Base-by-base conservation (phyloP, 108 stramenopile species). In the Asterionellopsis glacialis region DNA sequence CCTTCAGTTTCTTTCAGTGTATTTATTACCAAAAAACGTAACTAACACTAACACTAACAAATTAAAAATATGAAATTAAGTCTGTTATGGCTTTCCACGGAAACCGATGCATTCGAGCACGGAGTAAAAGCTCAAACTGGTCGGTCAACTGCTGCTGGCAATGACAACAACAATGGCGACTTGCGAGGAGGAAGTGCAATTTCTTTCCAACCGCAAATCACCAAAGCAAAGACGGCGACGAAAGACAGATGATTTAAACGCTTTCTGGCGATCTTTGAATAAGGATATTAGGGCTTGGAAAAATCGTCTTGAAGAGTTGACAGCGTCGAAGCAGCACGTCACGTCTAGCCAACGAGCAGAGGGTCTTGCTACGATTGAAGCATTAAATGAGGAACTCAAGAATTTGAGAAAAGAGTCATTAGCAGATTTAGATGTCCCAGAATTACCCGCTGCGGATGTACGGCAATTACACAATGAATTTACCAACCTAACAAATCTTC, bases 401-500 rank as follows among this genome's bases (percentile, higher is more conserved):
- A 10, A 23, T n/a, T 44, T 63, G 47, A 55, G 41, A 44, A 51
- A 59, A 41, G 43, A 57, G 24, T 58, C 55, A 44, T 51, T 70
- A 51, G 13, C 45, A 15, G 51, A 57, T 47, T 21, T 13, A 44
- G 55, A 65, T 0, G 45, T 56, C 39, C 55, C 64, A 9, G 64
- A 65, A 21, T 45, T 72, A 16, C 71, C 71, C 14, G 26, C 33
- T 43, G 55, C 72, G 0, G 72, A 67, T 57, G 42, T 39, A 39
- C 22, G 63, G 53, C 49, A 59, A 24, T 48, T 72, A 28, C 71
- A 72, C 48, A 49, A 23, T 12, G 64, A 60, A 54, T 65, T 72
- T 56, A 33, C 71, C 0, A 28, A 50, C 14, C 45, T 33, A 40
- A 22, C 25, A 9, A 25, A 21, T 12, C n/a, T 18, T 25, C 59